Evolutionary conservation across 352 stramenopile genomes (phyloP), one percentile per base, ranked within the genome.

Genomic region (Blastocystis sp.): DNA sequence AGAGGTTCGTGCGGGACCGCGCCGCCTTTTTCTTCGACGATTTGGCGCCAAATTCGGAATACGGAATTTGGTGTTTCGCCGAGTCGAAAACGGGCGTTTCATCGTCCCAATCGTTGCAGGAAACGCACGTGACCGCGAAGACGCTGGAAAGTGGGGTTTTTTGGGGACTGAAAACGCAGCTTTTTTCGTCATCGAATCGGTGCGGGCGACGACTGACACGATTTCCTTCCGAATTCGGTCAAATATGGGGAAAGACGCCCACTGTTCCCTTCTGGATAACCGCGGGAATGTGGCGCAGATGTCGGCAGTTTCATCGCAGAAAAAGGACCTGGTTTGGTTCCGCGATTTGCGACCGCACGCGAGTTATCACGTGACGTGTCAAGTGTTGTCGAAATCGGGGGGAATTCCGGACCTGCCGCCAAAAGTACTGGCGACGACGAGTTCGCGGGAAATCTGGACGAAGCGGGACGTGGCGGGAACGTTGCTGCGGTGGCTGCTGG

Each of bases 31-130:
- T 65, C 34, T 81, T 81, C 46, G 29, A 61, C 7, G 69, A 57
- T 8, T 32, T 81, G 18, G 36, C 9, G 53, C 48, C 69, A 4
- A 18, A 59, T 4, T 63, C 69, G 27, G 16, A 81, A 38, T 81
- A 81, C 34, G 48, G 42, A 24, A 42, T 81, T 16, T 81, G 69
- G 69, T 81, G 69, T 32, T 64, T 63, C 24, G 69, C 48, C 11
- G 69, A 81, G 42, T 63, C 69, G 34, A 63, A 64, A 44, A 42
- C 61, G 21, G 69, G 69, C 24, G 53, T 81, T 4, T 16, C 46
- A 7, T 32, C 42, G 46, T 44, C 61, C 21, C 42, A 81, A 24
- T 64, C n/a, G 6, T 7, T 64, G 14, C 4, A 61, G 36, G 61
- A 72, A 44, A 48, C 29, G 36, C 16, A 48, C 36, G 6, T 46